Conservation (phyloP, 2,329 filamentous ascomycete species). For the Ustilaginoidea virens region DNA sequence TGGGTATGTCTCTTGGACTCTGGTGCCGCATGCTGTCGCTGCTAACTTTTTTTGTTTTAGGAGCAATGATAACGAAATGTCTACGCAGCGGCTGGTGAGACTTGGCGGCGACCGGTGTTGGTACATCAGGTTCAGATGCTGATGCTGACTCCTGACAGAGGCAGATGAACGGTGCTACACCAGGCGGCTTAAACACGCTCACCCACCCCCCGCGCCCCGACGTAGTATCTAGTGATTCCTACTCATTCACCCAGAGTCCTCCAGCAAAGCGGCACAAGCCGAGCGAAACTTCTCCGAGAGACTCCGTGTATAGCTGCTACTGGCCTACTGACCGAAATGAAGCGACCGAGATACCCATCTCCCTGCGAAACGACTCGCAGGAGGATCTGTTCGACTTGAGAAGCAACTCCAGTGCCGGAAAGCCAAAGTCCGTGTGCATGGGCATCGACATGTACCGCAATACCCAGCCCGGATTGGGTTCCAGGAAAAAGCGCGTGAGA, state of each 20-base stretch:
- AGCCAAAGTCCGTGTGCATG: not conserved
- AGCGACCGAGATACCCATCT: not conserved
- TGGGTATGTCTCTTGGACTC: slow-evolving; percentile 17
- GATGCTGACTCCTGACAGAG: slow-evolving; percentile 3
- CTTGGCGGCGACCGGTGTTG: no score
- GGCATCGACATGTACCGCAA: not conserved
- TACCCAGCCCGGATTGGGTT: not conserved
- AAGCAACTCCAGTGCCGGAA: slow-evolving; percentile 1
- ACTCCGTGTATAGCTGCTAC: slow-evolving; percentile 1
- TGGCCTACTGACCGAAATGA: not conserved
- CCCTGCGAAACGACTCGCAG: not conserved
- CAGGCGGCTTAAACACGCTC: slow-evolving; percentile 5
- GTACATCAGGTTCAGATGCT: no score
- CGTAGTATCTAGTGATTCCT: not conserved
- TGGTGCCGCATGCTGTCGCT: no score
- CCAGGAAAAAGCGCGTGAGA: not conserved
- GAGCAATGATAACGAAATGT: slow-evolving; percentile 9
- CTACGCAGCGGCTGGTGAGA: slow-evolving; percentile 12
- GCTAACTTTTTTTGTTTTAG: slow-evolving; percentile 5
- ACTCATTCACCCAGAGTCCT: not conserved
- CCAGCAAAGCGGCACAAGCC: slow-evolving; percentile 3
- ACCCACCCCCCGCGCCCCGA: not conserved
- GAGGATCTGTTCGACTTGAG: slow-evolving; percentile 1
- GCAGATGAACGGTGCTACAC: slow-evolving; percentile 2
- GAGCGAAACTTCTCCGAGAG: not conserved